Conservation (phyloP, 805 yeast species). For the Myxozyma geophila region DNA sequence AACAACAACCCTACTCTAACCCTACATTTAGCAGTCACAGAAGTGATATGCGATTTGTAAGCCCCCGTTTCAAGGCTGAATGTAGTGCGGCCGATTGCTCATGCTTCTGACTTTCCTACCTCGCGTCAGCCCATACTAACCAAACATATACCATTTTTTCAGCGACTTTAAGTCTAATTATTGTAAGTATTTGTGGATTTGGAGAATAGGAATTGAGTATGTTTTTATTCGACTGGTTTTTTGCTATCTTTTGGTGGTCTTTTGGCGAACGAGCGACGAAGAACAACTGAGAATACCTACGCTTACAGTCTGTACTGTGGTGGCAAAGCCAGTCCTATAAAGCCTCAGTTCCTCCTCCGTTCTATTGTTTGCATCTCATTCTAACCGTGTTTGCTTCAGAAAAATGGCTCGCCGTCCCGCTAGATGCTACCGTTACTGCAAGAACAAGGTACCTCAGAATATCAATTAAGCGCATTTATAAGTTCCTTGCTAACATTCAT, state of each 20-base stretch:
- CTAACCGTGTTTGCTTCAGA: conserved; percentile 2
- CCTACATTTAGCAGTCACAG: conserved; percentile 16
- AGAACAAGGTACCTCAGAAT: conserved; percentile 70
- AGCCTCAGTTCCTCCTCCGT: background rate
- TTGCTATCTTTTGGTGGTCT: background rate
- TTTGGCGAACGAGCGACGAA: background rate
- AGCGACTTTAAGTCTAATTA: conserved; percentile 6
- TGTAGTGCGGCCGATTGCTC: background rate
- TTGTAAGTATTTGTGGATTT: conserved; percentile 6
- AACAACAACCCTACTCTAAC: background rate
- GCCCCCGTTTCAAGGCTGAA: background rate
- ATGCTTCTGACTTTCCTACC: background rate
- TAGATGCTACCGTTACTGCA: conserved; percentile 99
- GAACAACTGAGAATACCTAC: too few relatives aligned
- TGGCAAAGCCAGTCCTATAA: background rate
- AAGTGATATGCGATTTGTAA: background rate
- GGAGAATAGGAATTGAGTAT: background rate
- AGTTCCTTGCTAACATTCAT: background rate
- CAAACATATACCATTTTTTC: background rate
- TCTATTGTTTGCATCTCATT: background rate
- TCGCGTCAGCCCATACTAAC: conserved; percentile 12
- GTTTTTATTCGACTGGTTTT: background rate
- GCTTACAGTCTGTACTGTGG: background rate
- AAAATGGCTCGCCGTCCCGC: conserved; percentile 99
- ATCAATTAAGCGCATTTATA: background rate